Percentiles rank a stretch among this genome's conserved stretches.
Conservation (phyloP, 179 eudicot genomes). For the Spinacia oleracea region DNA sequence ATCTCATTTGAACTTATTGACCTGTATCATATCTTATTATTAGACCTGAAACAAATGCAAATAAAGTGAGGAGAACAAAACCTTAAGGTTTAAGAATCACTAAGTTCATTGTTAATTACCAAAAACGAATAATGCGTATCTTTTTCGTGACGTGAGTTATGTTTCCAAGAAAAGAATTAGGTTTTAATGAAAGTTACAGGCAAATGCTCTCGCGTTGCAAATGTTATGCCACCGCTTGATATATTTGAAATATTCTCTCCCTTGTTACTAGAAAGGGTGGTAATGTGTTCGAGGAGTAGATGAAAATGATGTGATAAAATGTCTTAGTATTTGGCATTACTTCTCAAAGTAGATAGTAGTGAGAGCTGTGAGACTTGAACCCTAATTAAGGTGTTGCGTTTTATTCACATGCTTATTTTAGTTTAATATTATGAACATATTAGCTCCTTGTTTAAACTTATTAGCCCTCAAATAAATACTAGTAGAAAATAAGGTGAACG, state of each 20-base stretch:
- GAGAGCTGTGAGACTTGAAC: not conserved
- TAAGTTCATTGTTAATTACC: too few relatives aligned
- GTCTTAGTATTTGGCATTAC: not conserved
- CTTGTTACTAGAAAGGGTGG: not conserved
- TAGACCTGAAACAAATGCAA: too few relatives aligned
- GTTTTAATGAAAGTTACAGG: not conserved
- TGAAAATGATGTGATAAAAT: not conserved
- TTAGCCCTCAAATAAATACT: too few relatives aligned
- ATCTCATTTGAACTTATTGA: too few relatives aligned
- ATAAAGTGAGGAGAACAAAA: too few relatives aligned
- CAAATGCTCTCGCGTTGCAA: not conserved
- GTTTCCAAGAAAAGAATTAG: not conserved
- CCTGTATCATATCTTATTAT: too few relatives aligned
- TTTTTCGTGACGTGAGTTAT: not conserved
- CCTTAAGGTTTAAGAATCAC: too few relatives aligned
- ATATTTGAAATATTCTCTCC: not conserved
- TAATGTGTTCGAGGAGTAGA: not conserved
- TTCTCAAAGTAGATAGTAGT: not conserved
- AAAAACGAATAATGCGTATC: not conserved
- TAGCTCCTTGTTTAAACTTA: too few relatives aligned
- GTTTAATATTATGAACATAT: too few relatives aligned
- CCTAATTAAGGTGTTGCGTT: not conserved
- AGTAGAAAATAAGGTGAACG: too few relatives aligned
- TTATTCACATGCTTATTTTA: too few relatives aligned
- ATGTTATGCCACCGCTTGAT: not conserved